Evolutionary conservation across 192 early-diverging fungal species (phyloP).

Genomic region (Backusella macrospora): DNA sequence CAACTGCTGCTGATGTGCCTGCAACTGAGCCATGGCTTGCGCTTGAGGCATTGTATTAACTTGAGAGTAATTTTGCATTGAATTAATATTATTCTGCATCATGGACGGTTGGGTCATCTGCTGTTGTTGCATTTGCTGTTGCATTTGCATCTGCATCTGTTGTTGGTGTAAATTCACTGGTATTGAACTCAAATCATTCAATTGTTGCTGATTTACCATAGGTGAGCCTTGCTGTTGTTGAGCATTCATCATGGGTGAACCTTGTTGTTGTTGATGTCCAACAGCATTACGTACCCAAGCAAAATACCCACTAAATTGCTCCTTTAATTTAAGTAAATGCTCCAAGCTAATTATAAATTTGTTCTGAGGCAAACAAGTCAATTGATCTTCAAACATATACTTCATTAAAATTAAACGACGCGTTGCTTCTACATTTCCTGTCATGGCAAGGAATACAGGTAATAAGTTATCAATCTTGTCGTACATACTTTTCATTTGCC

Average conservation of each 20-base stretch:
- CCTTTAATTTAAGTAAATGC: constrained; percentile 48
- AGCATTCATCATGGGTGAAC: constrained; percentile 10
- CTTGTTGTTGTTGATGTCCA: constrained; percentile 16
- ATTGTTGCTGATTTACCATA: not conserved
- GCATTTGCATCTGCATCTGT: not conserved
- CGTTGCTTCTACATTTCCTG: constrained; percentile 49
- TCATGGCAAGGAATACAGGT: constrained; percentile 52
- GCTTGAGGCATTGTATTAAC: constrained; percentile 5
- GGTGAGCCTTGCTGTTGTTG: constrained; percentile 22
- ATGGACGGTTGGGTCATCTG: constrained; percentile 11
- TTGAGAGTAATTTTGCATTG: constrained; percentile 15
- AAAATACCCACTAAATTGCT: constrained; percentile 52
- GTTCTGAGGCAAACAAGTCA: constrained; percentile 45
- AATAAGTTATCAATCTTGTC: constrained; percentile 51
- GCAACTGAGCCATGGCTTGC: constrained; percentile 13
- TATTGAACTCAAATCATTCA: constrained; percentile 1
- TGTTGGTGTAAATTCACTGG: constrained; percentile 18
- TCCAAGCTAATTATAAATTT: constrained; percentile 50
- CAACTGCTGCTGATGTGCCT: constrained; percentile 19
- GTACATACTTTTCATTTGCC: constrained; percentile 47
- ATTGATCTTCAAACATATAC: constrained; percentile 56
- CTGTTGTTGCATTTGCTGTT: constrained; percentile 27
- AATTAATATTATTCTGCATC: constrained; percentile 5
- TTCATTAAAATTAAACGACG: constrained; percentile 55
- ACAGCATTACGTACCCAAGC: constrained; percentile 46